phyloP scores from a whole-genome alignment of 164 flowering plant genomes.

The Litsea cubeba region DNA sequence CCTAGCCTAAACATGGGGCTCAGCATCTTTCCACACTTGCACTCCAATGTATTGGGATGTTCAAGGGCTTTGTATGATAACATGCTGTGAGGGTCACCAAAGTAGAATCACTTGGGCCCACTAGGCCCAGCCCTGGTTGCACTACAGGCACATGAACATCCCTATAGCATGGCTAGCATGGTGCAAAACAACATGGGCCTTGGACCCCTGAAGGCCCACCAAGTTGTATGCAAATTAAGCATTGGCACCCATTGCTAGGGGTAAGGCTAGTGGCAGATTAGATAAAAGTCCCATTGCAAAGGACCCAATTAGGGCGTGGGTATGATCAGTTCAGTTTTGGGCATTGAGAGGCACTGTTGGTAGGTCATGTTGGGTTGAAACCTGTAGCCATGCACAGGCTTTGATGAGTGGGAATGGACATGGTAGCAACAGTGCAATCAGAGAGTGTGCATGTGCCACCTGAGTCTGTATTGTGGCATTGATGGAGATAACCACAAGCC shows the following conservation, averaged over 20 bases:
- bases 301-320: conserved; percentile 77
- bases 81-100: conserved; percentile 63
- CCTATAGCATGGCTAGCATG: conserved; percentile 61
- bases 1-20: conserved; percentile 90
- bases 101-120: conserved; percentile 67
- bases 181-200: conserved; percentile 63
- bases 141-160: conserved; percentile 60
- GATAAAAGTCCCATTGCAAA: conserved; percentile 72
- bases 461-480: conserved; percentile 82
- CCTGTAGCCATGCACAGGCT: conserved; percentile 41
- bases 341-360: conserved; percentile 43
- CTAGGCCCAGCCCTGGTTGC: conserved; percentile 68
- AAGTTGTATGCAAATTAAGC: conserved; percentile 74
- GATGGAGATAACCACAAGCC: conserved; percentile 78
- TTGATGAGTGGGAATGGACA: neutral
- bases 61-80: conserved; percentile 32
- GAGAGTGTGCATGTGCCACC: conserved; percentile 67
- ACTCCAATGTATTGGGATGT: conserved; percentile 32
- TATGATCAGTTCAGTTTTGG: conserved; percentile 67
- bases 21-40: conserved; percentile 45
- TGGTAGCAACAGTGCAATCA: conserved; percentile 32
- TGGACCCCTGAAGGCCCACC: conserved; percentile 84
- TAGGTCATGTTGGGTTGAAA: conserved; percentile 49
- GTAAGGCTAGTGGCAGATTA: conserved; percentile 68
- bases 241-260: conserved; percentile 89